Evolutionary conservation across 2,329 filamentous ascomycete genomes (phyloP).

Genomic region (Botryosphaeria dothidea): DNA sequence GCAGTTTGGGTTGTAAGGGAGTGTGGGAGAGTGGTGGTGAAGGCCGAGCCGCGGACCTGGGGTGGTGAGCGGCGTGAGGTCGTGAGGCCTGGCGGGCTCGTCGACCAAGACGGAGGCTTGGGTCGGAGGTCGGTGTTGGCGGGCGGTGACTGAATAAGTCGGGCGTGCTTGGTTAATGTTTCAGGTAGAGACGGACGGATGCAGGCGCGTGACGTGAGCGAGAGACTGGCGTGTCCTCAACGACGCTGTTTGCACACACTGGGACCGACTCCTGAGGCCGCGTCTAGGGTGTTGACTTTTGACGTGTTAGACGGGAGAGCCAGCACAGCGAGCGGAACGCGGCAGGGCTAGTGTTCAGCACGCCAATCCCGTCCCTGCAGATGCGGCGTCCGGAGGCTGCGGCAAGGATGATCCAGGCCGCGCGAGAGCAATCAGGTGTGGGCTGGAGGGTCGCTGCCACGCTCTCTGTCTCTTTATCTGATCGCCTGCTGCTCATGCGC

Average conservation of each 20-base stretch:
- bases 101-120: not conserved
- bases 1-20: not conserved
- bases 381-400: slow-evolving; percentile 9
- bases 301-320: not conserved
- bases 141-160: slow-evolving; percentile 7
- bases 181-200: slow-evolving; percentile 7
- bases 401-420: slow-evolving; percentile 11
- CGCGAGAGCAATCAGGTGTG: not conserved
- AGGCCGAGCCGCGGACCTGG: slow-evolving; percentile 13
- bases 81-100: not conserved
- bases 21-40: not conserved
- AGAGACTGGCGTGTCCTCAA: slow-evolving; percentile 13
- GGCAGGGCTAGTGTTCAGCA: not conserved
- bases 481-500: not conserved
- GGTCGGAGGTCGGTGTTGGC: not conserved
- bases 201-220: slow-evolving; percentile 14
- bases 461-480: not conserved
- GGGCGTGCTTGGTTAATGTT: not conserved
- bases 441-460: not conserved
- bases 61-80: not conserved
- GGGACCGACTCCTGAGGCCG: slow-evolving; percentile 1
- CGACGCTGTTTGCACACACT: not conserved
- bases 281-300: not conserved
- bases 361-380: slow-evolving; percentile 15
- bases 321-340: slow-evolving; percentile 2